Evolutionary conservation across 2,329 filamentous ascomycete genomes (phyloP), one percentile per base, ranked within the genome.

Genomic region (Xylaria sp.): DNA sequence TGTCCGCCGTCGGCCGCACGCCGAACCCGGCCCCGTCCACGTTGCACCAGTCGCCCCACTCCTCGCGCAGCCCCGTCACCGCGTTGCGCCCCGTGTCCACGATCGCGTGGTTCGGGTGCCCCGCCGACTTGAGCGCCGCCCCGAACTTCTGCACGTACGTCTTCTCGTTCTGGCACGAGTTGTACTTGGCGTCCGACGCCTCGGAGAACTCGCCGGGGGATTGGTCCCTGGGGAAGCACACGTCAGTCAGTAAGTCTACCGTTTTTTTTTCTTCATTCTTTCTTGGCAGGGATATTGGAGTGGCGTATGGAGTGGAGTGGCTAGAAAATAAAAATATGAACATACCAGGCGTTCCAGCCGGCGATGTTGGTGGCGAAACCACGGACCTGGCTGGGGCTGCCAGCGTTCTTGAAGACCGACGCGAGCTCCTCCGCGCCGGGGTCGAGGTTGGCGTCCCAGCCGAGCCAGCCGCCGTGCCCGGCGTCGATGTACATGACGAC

Each of bases 121-220:
- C 78, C 22, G 72, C 66, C 0, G 75, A 69, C 8, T 77, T 74
- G 45, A 90, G 82, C 29, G 87, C 83, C 7, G 82, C 79, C 7
- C 86, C 85, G 69, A 95, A 88, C 58, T 87, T 89, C 48, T 77
- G 67, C 21, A 81, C 74, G 73, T 86, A 92, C 68, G 78, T 80
- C 61, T 69, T 78, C 68, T 77, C 76, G 64, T 85, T 83, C 63
- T 81, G 82, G 66, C 78, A 75, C 62, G 73, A 67, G 73, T 82
- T 79, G 67, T 74, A 70, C 74, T 63, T 66, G 66, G 67, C 67
- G 57, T 71, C 82, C 11, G 72, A 60, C 39, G 62, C 63, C n/a
- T 46, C 47, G 17, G 68, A 51, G 62, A 70, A 70, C 66, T 70
- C 68, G 46, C 68, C 67, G 22, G 68, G 68, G 38, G 48, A 50